Conservation (phyloP, 129 eudicot species). For the Silybum marianum region DNA sequence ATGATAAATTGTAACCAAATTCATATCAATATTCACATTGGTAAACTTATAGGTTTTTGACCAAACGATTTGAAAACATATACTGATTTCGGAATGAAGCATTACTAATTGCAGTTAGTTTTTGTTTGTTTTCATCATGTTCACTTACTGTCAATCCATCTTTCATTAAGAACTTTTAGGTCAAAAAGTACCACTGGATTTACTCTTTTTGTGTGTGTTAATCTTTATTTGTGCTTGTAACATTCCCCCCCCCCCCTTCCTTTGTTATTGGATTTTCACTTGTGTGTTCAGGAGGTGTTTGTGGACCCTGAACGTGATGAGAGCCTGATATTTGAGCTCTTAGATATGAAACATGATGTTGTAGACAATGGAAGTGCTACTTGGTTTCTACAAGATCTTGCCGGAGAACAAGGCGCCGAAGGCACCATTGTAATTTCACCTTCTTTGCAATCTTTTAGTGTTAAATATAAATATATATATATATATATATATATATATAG, state of each 20-base stretch:
- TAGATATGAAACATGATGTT: constrained; percentile 76
- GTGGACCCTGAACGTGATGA: constrained; percentile 83
- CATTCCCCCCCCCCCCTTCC: background rate
- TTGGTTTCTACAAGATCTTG: constrained; percentile 96
- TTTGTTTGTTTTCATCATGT: background rate
- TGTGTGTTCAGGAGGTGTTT: constrained; percentile 72
- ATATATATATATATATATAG: background rate
- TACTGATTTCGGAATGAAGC: background rate
- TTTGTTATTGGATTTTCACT: constrained; percentile 13
- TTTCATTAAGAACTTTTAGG: background rate
- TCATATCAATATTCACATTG: background rate
- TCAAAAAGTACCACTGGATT: background rate
- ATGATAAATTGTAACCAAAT: background rate
- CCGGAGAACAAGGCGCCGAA: constrained; percentile 84
- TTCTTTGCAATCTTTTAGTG: background rate
- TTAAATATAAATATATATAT: no score
- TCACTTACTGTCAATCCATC: background rate
- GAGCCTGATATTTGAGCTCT: constrained; percentile 78
- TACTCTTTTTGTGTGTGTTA: background rate
- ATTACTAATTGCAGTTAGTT: no score
- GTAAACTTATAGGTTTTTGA: background rate
- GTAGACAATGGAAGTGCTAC: constrained; percentile 81
- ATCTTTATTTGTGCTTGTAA: background rate
- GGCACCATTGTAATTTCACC: constrained; percentile 51
- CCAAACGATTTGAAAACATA: background rate